Base-by-base conservation (phyloP, 495 filamentous ascomycete genomes). In the Cercophora newfieldiana region DNA sequence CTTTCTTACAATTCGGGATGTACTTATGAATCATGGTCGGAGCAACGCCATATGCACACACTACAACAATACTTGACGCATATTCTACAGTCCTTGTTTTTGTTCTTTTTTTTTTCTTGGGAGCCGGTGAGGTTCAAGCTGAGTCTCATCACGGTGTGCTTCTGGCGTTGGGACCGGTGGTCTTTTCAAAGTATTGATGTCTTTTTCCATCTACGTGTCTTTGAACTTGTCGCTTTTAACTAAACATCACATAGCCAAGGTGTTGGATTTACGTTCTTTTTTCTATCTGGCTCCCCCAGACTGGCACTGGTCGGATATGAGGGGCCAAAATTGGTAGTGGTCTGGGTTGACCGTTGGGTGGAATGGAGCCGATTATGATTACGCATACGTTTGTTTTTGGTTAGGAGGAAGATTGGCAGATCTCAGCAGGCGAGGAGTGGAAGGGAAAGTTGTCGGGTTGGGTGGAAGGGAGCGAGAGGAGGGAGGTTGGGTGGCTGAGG, bases 241-340 rank as follows among this genome's bases (percentile, higher is more conserved):
- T 22, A 58, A 30, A 59, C 12, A 5, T 48, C 24, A 58, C 63
- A 65, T 65, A 65, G 54, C 63, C 24, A 48, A 19, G 63, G 63
- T 65, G 63, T 65, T 65, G 63, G 63, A 65, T 48, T 57, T 65
- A 65, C 63, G 28, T 57, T 65, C 63, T 28, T 44, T 64, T 37
- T 59, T 2, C 28, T 44, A 25, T 60, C 16, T 24, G 6, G 28
- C 4, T 5, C 16, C 19, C n/a, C 2, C 29, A 26, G 30, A 7
- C 6, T 25, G 55, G 25, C 29, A 21, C 12, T 58, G 55, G 25
- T 12, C 26, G 33, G 25, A n/a, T 5, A 33, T 12, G 8, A n/a
- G 25, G 19, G 26, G 29, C 21, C 26, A 51, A 49, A 51, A 18
- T 29, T 21, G 61, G 61, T 50, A 63, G 61, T 37, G 61, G 61